Percentiles rank a stretch among this genome's conserved stretches.
These are phyloP conservation scores for Xylaria digitata DNA, from an alignment of 2,329 filamentous ascomycete genomes.

Conservation along the genomic window DNA sequence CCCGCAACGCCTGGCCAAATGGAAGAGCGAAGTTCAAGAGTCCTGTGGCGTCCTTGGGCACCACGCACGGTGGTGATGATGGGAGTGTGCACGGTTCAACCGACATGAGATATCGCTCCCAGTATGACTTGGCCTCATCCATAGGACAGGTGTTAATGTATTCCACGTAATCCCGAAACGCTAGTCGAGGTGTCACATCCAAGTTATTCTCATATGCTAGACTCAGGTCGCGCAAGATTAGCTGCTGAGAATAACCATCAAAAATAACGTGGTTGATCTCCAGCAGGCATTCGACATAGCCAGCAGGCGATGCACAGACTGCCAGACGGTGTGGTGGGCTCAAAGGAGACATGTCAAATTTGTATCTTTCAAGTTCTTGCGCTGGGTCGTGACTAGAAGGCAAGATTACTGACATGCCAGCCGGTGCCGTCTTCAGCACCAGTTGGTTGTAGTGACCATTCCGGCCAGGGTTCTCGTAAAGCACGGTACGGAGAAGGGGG, in stretches of 20 bases:
- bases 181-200: neutral
- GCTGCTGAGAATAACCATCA: slow-evolving; percentile 19
- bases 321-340: slow-evolving; percentile 22
- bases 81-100: slow-evolving; percentile 21
- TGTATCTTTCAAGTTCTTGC: neutral
- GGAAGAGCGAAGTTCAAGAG: neutral
- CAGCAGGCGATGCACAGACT: slow-evolving; percentile 17
- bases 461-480: slow-evolving; percentile 14
- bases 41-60: neutral
- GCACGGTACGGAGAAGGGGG: slow-evolving; percentile 23
- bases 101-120: slow-evolving; percentile 15
- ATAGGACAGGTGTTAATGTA: neutral
- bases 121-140: neutral
- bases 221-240: slow-evolving; percentile 22
- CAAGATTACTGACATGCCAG: too few relatives aligned
- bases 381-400: too few relatives aligned
- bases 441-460: slow-evolving; percentile 25
- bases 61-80: slow-evolving; percentile 15
- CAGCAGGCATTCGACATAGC: slow-evolving; percentile 18
- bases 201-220: slow-evolving; percentile 21
- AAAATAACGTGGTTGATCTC: slow-evolving; percentile 27
- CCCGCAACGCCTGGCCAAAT: neutral
- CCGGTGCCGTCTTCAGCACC: slow-evolving; percentile 6
- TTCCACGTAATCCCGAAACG: slow-evolving; percentile 17
- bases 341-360: slow-evolving; percentile 12